Evolutionary conservation across 352 stramenopile genomes (phyloP), one percentile per base, ranked within the genome.

Genomic region (Blastocystis hominis): DNA sequence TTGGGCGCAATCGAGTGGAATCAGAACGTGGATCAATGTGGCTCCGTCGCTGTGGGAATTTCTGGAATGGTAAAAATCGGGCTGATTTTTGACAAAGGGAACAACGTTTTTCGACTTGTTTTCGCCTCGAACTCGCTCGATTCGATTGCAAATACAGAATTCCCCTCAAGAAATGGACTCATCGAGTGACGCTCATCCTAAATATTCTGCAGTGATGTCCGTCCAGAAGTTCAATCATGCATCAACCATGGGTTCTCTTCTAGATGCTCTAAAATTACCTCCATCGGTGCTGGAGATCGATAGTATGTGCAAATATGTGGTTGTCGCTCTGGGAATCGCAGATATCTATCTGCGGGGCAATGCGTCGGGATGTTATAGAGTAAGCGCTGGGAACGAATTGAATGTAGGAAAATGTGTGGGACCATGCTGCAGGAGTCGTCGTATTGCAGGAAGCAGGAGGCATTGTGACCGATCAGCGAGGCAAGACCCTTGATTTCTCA

Each of bases 401-500:
- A 0, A 75, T 75, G 30, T 62, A 86, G 36, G 92, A 94, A 70
- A 92, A 91, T 88, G 91, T 94, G 13, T 94, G 91, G 91, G 92
- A 94, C 88, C 90, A 93, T 9, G 91, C 91, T 2, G 75, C 91
- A 30, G 91, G 91, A 46, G 84, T 81, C 24, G 46, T 92, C 10
- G 88, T 93, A 3, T 64, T 93, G n/a, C 79, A 88, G 53, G 92
- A 93, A 81, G 91, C 90, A 36, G 91, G 91, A 24, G 91, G 91
- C 7, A 81, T 38, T 42, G 92, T 97, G 38, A 94, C 95, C 0
- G 93, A 95, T 38, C 77, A 95, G 0, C 89, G 94, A 78, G 95
- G 94, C 2, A 93, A 93, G 38, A 90, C 93, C 79, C 91, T 98
- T n/a, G 94, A 93, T 64, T 93, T 93, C 89, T 89, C 79, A 20